Evolutionary conservation across 2,329 filamentous ascomycete genomes (phyloP), one percentile per base, ranked within the genome.

Genomic region (Cladosporium austrohemisphaericum): DNA sequence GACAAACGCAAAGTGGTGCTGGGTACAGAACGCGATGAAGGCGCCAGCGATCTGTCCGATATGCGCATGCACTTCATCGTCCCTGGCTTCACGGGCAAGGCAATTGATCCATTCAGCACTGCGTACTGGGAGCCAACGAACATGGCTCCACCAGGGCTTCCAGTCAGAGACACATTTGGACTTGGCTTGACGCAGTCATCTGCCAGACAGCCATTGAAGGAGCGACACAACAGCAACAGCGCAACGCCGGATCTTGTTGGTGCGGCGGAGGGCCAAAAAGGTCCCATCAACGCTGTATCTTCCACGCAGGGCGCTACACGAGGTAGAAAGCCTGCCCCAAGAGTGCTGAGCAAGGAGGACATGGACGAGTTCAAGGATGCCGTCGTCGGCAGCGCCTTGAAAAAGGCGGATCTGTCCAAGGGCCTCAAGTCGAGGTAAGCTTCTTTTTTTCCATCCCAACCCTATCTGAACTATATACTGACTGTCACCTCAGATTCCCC

Each of bases 81-180:
- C 18, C 60, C 64, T n/a, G 53, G 50, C 7, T 54, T 65, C 33
- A 37, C 36, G 7, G 58, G 56, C 63, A 67, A 47, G 70, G 81
- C 83, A 6, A 92, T 98, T 55, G 84, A 98, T 61, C 93, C 93
- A 0, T 94, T 92, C 64, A 91, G 88, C 0, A 81, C 81, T 0
- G 68, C 74, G 0, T 97, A 97, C 67, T 97, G 93, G 93, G 66
- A 67, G 6, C 61, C 64, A 8, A 60, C 67, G 2, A 60, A 16
- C 5, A 49, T 62, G 29, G 35, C 57, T 13, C 35, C 53, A 28
- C 50, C 52, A 23, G 44, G 54, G 35, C 50, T 41, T 31, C 44
- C 44, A 14, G 25, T 47, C 23, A 47, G 11, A 23, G 44, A 47
- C 25, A 47, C 33, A 11, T 47, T 47, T 9, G 44, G 33, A 18